Percentiles rank a stretch among this genome's conserved stretches.
These are phyloP conservation scores for Thelonectria discophora DNA, from an alignment of 2,329 filamentous ascomycete genomes.

Conservation along the genomic window DNA sequence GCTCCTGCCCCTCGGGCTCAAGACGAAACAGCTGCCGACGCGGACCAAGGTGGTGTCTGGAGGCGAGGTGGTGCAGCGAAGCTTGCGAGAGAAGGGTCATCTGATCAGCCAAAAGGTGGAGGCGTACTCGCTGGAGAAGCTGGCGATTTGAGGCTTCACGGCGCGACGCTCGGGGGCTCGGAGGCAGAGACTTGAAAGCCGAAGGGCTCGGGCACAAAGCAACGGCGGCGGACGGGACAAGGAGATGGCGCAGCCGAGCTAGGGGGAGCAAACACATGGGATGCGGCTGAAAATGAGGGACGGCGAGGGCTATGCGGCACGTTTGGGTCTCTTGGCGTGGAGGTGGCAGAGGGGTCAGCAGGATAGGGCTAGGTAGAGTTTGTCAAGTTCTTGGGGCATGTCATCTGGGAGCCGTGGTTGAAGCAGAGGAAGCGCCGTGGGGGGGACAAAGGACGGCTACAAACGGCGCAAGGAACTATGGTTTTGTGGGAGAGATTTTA, in stretches of 20 bases:
- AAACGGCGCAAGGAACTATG: slow-evolving; percentile 29
- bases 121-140: slow-evolving; percentile 83
- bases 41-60: slow-evolving; percentile 69
- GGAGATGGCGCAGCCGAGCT: slow-evolving; percentile 9
- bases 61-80: slow-evolving; percentile 76
- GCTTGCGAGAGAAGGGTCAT: slow-evolving; percentile 76
- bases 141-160: slow-evolving; percentile 64
- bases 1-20: slow-evolving; percentile 78
- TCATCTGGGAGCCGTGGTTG: background rate
- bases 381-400: background rate
- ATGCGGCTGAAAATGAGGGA: slow-evolving; percentile 26
- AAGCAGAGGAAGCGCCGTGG: background rate
- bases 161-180: background rate
- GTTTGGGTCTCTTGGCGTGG: slow-evolving; percentile 12
- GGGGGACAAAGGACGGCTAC: slow-evolving; percentile 37
- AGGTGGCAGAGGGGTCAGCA: slow-evolving; percentile 11
- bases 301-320: slow-evolving; percentile 1
- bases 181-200: slow-evolving; percentile 13
- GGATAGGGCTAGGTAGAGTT: slow-evolving; percentile 11
- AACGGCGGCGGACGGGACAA: background rate
- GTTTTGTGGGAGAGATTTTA: slow-evolving; percentile 11
- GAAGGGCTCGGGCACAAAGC: slow-evolving; percentile 1
- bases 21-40: slow-evolving; percentile 61
- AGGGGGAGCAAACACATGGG: slow-evolving; percentile 4
- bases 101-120: slow-evolving; percentile 82